Conservation (phyloP, 495 filamentous ascomycete genomes). For the Cryomyces minteri region DNA sequence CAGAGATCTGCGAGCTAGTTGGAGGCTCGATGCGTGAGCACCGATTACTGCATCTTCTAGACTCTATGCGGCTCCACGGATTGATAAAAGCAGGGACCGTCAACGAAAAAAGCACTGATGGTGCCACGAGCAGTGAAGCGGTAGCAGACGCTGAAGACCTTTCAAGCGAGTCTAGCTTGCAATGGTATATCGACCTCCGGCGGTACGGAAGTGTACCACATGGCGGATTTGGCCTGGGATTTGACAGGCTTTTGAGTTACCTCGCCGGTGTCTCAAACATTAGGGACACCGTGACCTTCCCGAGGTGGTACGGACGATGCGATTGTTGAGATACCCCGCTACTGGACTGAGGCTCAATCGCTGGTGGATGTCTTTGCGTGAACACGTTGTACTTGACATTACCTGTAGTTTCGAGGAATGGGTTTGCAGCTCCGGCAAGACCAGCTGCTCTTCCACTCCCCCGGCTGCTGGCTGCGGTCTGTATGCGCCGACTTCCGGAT, state of each 20-base stretch:
- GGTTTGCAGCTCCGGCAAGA: no score
- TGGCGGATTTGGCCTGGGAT: slow-evolving; percentile 87
- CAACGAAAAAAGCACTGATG: background rate
- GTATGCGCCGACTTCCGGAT: no score
- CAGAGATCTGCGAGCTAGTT: slow-evolving; percentile 73
- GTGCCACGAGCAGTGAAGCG: no score
- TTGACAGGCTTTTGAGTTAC: slow-evolving; percentile 79
- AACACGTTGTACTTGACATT: no score
- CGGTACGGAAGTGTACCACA: slow-evolving; percentile 91
- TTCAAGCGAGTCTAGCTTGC: slow-evolving; percentile 26
- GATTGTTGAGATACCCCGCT: slow-evolving; percentile 44
- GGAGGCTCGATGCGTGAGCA: slow-evolving; percentile 92
- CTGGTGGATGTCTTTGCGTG: no score
- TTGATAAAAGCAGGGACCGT: slow-evolving; percentile 19
- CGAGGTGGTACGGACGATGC: slow-evolving; percentile 76
- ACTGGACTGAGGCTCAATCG: no score
- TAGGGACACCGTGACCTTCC: slow-evolving; percentile 75
- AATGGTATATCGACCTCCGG: slow-evolving; percentile 91
- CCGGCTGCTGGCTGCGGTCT: no score
- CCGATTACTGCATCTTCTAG: slow-evolving; percentile 46
- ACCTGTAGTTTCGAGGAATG: no score
- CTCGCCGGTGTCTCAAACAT: slow-evolving; percentile 70
- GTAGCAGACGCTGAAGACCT: no score
- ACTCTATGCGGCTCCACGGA: slow-evolving; percentile 52
- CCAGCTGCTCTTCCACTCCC: no score